Conservation (phyloP, 768 basidiomycete species). For the Naematelia aurantialba region DNA sequence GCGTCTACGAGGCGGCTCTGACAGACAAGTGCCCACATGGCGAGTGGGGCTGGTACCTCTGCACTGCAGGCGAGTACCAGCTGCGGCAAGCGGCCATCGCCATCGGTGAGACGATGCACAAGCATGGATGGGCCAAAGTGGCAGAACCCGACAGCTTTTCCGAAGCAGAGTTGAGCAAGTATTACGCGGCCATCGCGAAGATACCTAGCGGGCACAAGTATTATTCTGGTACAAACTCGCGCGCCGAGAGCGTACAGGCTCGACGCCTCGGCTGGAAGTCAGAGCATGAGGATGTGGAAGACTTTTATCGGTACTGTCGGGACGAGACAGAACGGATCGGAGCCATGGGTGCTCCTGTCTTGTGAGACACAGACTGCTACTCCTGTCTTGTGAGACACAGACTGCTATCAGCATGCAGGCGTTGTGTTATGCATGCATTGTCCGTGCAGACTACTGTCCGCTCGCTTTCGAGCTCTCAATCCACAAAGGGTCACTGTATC, state of each 20-base stretch:
- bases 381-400: not conserved
- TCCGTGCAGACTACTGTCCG: not conserved
- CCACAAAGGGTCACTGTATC: not conserved
- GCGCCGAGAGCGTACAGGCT: slow-evolving; percentile 14
- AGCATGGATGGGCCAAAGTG: slow-evolving; percentile 12
- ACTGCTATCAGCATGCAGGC: too few relatives aligned
- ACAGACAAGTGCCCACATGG: slow-evolving; percentile 25
- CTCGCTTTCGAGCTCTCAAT: not conserved
- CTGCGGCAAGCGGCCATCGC: slow-evolving; percentile 3
- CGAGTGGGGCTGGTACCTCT: slow-evolving; percentile 26
- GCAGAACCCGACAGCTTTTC: slow-evolving; percentile 21
- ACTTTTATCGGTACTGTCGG: slow-evolving; percentile 8
- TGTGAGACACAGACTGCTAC: not conserved
- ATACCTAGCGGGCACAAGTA: not conserved
- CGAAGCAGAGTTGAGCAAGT: slow-evolving; percentile 25
- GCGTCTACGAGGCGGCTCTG: slow-evolving; percentile 18
- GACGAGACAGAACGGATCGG: slow-evolving; percentile 10
- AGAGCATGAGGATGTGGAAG: slow-evolving; percentile 13
- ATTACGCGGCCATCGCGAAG: slow-evolving; percentile 16
- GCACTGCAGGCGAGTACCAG: slow-evolving; percentile 22
- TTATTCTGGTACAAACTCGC: slow-evolving; percentile 23
- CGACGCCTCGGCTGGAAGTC: slow-evolving; percentile 25
- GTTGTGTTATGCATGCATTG: not conserved
- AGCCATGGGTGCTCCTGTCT: not conserved
- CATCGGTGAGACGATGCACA: slow-evolving; percentile 19